Base-by-base conservation (phyloP, 2,329 filamentous ascomycete species). In the Macroventuria anomochaeta region DNA sequence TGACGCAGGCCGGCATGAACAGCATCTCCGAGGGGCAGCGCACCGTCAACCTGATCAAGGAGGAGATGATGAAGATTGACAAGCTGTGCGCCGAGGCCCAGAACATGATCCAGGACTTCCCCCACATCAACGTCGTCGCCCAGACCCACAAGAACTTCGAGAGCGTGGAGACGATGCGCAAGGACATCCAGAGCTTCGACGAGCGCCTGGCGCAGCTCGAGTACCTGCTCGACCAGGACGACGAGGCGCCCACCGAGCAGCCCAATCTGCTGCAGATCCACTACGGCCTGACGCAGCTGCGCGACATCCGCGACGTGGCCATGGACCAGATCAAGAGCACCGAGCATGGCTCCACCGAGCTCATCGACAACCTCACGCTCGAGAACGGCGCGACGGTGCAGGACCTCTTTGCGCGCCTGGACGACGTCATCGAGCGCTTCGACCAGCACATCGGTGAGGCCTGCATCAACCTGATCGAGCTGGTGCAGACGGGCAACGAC, bases 51-150 rank as follows among this genome's bases (percentile, higher is more conserved):
- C 85, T 89, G 67, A 97, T 97, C 77, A 96, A 96, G 76, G 93
- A 97, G 63, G 95, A 99, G 79, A 95, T 99, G 86, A 92, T 96
- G 82, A 96, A 93, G 78, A 97, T 99, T 69, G 95, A 99, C 80
- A 92, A 91, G 78, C 85, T 99, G 61, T 99, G 95, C 79, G 92
- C 93, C 59, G 96, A 99, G 77, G 93, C 93, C 48, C 93, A 97
- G 80, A 91, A 91, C 73, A 97, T 97, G 86, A 96, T 99, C 69
- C 88, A 90, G 70, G 95, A 99, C 80, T 97, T 99, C 76, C 88
- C 89, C 29, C 91, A 91, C 71, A 95, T 96, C 81, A 95, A 96
- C 74, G 80, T 91, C 57, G 90, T 96, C 48, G 93, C 93, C 49
- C 91, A 96, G 76, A 95, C 96, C 62, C 95, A 99, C 77, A 86